A percentile compares a stretch with the other conserved stretches of the same genome.
These are phyloP conservation scores for Oldenlandia corymbosa DNA, from an alignment of 257 asterid species.

Conservation along the genomic window DNA sequence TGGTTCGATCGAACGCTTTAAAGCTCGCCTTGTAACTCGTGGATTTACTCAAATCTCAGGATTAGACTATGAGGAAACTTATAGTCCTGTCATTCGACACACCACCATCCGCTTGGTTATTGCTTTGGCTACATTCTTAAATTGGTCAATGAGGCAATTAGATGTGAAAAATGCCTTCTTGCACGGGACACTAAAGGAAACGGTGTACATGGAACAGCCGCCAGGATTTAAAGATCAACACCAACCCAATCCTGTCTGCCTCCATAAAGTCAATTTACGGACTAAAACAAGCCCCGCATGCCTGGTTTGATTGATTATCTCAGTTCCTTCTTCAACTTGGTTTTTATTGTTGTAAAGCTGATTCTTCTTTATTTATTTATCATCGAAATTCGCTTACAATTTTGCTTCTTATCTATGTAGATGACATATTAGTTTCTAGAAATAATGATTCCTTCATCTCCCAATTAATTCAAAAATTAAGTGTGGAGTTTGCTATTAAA, in stretches of 20 bases:
- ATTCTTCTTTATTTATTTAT: neutral
- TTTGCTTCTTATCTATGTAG: neutral
- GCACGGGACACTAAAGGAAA: too few species aligned
- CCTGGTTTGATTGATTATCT: neutral
- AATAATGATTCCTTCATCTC: neutral
- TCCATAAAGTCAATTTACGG: slow-evolving; percentile 2
- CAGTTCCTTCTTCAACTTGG: neutral
- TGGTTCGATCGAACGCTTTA: too few species aligned
- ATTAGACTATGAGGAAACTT: too few species aligned
- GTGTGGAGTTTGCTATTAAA: neutral
- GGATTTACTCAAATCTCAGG: too few species aligned
- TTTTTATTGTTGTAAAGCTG: neutral
- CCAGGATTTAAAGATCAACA: neutral
- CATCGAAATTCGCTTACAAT: neutral
- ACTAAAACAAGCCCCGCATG: neutral
- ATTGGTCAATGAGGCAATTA: neutral
- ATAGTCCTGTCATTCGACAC: too few species aligned
- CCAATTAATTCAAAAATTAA: neutral
- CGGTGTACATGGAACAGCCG: neutral
- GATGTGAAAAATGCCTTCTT: too few species aligned
- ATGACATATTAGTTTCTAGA: neutral
- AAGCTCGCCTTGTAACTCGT: too few species aligned
- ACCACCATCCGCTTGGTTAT: neutral
- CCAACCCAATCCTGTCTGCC: neutral
- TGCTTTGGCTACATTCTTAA: neutral